Base-by-base conservation (phyloP, 2,329 filamentous ascomycete genomes). In the Raffaelea albimanens region DNA sequence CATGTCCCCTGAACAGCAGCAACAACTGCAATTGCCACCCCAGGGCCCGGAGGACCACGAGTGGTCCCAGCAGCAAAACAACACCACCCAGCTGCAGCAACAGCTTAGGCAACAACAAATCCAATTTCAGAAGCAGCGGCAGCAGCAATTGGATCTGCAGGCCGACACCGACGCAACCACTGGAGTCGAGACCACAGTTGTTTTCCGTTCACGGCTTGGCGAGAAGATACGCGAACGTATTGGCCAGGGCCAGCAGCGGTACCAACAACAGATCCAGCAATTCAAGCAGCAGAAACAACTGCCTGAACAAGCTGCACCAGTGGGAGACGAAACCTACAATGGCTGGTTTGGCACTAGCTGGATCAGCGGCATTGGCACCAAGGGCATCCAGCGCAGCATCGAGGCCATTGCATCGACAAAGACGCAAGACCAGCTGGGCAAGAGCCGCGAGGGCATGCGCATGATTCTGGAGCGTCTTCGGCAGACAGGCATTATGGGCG, bases 361-460 rank as follows among this genome's bases (percentile, higher is more conserved):
- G 54, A 59, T 44, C 43, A 53, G 50, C 29, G 67, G 67, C 42
- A 85, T 83, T 72, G 82, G 83, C 14, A 78, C 83, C 16, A 78
- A 76, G 39, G 76, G 83, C n/a, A 77, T 91, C 41, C 84, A 90
- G 62, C 73, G 83, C 54, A 87, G 82, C 58, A 90, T 93, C 58
- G 87, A 93, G 67, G 76, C 77, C 46, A 82, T 91, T 51, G 85
- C 85, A 11, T 80, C 86, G 36, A 83, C 81, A 59, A 84, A 87
- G 61, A 88, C 87, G 5, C 78, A 83, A 54, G 83, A 85, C 57
- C 85, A 87, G 60, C 75, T 91, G 57, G 81, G 83, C 45, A 90
- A 90, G 68, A 87, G 85, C 56, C 80, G 84, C 44, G 84, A 90
- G 61, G 87, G 87, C 43, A 91, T 93, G 87, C 81, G 78, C 48